Conservation (phyloP, 192 early-diverging fungal species). For the Dissophora globulifera region DNA sequence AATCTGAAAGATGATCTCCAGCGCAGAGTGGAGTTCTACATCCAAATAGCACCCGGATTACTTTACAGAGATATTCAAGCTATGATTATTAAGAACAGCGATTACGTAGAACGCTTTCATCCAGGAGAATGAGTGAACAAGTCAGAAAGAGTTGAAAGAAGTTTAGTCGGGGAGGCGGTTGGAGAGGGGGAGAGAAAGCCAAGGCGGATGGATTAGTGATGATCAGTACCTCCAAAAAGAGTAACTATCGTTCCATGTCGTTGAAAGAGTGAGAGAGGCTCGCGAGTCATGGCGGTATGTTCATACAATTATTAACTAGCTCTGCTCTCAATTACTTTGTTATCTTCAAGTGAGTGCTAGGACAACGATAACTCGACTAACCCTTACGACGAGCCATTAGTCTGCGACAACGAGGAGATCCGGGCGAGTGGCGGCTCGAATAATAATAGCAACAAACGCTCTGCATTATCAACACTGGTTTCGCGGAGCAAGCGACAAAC, state of each 20-base stretch:
- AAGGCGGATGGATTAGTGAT: slow-evolving; percentile 91
- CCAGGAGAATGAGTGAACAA: slow-evolving; percentile 84
- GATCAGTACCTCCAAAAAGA: slow-evolving; percentile 90
- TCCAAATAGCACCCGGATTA: too few species aligned
- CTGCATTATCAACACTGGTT: slow-evolving; percentile 24
- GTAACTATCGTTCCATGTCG: slow-evolving; percentile 58
- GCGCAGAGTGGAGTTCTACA: too few species aligned
- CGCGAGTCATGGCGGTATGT: too few species aligned
- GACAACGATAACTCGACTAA: slow-evolving; percentile 56
- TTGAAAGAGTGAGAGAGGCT: too few species aligned
- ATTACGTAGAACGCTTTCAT: slow-evolving; percentile 81
- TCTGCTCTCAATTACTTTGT: slow-evolving; percentile 12
- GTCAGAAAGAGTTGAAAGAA: slow-evolving; percentile 91
- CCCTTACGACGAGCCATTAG: slow-evolving; percentile 71
- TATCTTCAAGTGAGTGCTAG: slow-evolving; percentile 59
- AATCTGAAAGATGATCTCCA: too few species aligned
- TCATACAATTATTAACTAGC: too few species aligned
- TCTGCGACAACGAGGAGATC: slow-evolving; percentile 35
- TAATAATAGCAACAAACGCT: slow-evolving; percentile 24
- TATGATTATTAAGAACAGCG: too few species aligned
- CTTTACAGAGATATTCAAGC: slow-evolving; percentile 99
- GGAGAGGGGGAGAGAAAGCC: slow-evolving; percentile 85
- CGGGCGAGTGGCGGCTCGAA: slow-evolving; percentile 15
- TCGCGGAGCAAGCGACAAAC: slow-evolving; percentile 61
- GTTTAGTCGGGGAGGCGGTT: slow-evolving; percentile 92